A percentile compares a stretch with the other conserved stretches of the same genome.
Evolutionary conservation across 148 eudicot genomes (phyloP).

Genomic region (Oxyria digyna): DNA sequence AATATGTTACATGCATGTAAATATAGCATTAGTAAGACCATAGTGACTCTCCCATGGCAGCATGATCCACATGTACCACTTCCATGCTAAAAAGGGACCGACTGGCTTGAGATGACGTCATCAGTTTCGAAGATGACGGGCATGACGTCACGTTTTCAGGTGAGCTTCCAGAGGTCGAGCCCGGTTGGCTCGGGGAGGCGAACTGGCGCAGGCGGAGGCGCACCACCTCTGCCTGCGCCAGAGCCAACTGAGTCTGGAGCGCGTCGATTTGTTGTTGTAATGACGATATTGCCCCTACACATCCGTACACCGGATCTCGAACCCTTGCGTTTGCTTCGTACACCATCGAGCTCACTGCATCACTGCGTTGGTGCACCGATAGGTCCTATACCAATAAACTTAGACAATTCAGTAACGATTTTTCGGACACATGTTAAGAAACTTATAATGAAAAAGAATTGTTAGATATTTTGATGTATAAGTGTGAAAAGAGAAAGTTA

Average conservation of each 20-base stretch:
- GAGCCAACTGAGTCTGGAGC: conserved; percentile 60
- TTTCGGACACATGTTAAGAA: too few species aligned
- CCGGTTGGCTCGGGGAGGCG: background rate
- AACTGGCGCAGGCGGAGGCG: conserved; percentile 55
- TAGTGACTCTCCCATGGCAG: conserved; percentile 12
- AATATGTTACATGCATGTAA: background rate
- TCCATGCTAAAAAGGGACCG: conserved; percentile 12
- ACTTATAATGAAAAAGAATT: too few species aligned
- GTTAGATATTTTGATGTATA: too few species aligned
- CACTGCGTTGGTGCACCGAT: conserved; percentile 68
- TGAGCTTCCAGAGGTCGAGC: background rate
- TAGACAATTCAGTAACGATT: too few species aligned
- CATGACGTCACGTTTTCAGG: background rate
- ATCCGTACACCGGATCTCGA: conserved; percentile 82
- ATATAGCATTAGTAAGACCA: conserved; percentile 11
- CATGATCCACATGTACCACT: conserved; percentile 9
- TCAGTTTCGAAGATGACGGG: background rate
- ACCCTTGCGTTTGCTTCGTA: conserved; percentile 89
- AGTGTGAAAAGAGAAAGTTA: too few species aligned
- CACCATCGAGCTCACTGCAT: conserved; percentile 88
- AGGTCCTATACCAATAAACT: conserved; percentile 31
- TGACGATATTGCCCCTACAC: conserved; percentile 85
- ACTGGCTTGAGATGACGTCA: background rate
- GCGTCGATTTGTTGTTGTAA: conserved; percentile 65
- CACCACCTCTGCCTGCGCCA: conserved; percentile 76